Conservation (phyloP, 108 stramenopile genomes). For the Mayamaea pseudoterrestris region DNA sequence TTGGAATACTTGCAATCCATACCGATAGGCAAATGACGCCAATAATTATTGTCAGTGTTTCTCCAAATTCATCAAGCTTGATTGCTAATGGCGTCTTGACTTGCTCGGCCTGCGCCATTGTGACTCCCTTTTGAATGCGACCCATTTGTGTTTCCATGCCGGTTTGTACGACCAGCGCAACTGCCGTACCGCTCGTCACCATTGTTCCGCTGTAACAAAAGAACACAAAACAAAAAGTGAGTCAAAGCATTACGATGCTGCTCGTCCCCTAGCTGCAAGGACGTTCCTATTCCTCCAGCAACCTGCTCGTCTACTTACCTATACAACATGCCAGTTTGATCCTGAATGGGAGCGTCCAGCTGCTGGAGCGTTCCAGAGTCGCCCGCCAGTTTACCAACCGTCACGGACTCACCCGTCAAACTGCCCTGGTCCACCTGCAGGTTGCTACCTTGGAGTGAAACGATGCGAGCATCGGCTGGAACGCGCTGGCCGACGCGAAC, state of each 20-base stretch:
- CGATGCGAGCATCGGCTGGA: conserved; percentile 83
- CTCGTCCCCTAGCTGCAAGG: too few relatives aligned
- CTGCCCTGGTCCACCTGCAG: conserved; percentile 66
- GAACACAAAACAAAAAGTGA: too few relatives aligned
- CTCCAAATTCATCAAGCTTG: conserved; percentile 93
- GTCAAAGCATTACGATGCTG: too few relatives aligned
- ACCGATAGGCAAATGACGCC: conserved; percentile 85
- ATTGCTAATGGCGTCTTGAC: conserved; percentile 85
- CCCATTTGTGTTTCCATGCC: conserved; percentile 96
- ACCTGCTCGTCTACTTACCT: too few relatives aligned
- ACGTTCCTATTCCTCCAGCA: too few relatives aligned
- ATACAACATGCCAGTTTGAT: conserved; percentile 67
- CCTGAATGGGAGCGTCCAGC: conserved; percentile 27
- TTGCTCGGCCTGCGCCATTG: conserved; percentile 49
- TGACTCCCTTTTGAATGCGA: conserved; percentile 78
- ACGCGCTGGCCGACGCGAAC: conserved; percentile 90
- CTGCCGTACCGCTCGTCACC: conserved; percentile 78
- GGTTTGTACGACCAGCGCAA: conserved; percentile 83
- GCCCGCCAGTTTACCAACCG: conserved; percentile 54
- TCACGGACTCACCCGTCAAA: conserved; percentile 77
- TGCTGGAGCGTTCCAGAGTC: conserved; percentile 12
- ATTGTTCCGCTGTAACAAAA: conserved; percentile 93
- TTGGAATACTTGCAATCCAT: conserved; percentile 85
- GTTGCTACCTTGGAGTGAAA: conserved; percentile 35
- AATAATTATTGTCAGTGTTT: conserved; percentile 85